These are phyloP conservation scores for Colletotrichum godetiae DNA, from an alignment of 2,329 filamentous ascomycete species.

Conservation along the genomic window DNA sequence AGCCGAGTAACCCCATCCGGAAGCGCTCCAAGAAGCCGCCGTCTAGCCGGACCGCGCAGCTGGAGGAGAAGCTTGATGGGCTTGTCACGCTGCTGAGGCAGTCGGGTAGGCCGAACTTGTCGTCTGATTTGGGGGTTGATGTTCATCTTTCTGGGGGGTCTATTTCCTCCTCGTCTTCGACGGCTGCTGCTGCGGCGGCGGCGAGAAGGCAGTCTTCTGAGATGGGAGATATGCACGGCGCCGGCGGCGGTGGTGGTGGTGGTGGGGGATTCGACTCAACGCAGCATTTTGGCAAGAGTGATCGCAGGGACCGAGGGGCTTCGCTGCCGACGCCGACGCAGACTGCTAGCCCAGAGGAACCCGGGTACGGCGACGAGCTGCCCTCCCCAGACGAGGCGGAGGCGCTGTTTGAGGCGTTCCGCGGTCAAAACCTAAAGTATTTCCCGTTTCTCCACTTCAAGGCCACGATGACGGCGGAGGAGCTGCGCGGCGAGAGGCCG, in stretches of 20 bases:
- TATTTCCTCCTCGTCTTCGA: neutral
- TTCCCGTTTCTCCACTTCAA: slow-evolving; percentile 45
- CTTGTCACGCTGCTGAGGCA: slow-evolving; percentile 42
- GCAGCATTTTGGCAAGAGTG: neutral
- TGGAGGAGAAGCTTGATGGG: slow-evolving; percentile 45
- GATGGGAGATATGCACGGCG: neutral
- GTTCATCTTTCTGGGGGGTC: neutral
- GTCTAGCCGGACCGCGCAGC: slow-evolving; percentile 35
- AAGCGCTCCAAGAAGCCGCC: slow-evolving; percentile 39
- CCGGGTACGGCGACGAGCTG: slow-evolving; percentile 10
- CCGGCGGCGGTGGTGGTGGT: neutral
- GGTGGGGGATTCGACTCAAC: neutral
- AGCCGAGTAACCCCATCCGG: slow-evolving; percentile 49
- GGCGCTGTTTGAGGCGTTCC: slow-evolving; percentile 36
- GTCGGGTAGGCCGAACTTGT: slow-evolving; percentile 16
- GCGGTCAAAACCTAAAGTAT: slow-evolving; percentile 40
- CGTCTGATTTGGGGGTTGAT: neutral
- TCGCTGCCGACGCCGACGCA: slow-evolving; percentile 28
- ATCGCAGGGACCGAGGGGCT: neutral
- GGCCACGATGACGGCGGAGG: slow-evolving; percentile 30
- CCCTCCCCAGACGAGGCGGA: slow-evolving; percentile 32
- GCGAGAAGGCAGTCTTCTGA: neutral
- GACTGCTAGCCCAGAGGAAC: slow-evolving; percentile 20
- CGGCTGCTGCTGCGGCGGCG: neutral
- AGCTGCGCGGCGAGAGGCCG: slow-evolving; percentile 46